Conservation (phyloP, 495 filamentous ascomycete species). For the Neurospora pannonica region DNA sequence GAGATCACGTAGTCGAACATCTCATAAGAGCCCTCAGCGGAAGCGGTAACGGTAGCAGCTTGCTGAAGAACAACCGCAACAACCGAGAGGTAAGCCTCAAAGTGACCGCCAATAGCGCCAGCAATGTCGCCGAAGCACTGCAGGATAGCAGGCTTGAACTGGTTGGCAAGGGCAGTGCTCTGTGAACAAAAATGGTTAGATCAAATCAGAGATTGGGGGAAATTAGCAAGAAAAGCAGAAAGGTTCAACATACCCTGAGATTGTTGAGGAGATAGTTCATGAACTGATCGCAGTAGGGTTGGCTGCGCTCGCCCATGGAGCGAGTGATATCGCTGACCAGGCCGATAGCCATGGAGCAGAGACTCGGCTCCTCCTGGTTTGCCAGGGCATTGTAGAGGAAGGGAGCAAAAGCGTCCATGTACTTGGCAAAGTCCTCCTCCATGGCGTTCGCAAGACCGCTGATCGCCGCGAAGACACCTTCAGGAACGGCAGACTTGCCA, state of each 20-base stretch:
- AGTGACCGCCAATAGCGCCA: slow-evolving; percentile 84
- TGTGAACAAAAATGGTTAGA: too few relatives aligned
- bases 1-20: slow-evolving; percentile 94
- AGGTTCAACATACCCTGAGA: too few relatives aligned
- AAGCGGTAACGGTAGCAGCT: slow-evolving; percentile 68
- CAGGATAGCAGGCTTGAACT: slow-evolving; percentile 95
- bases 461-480: slow-evolving; percentile 82
- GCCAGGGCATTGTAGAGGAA: slow-evolving; percentile 87
- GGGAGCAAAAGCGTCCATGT: slow-evolving; percentile 89
- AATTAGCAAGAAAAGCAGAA: too few relatives aligned
- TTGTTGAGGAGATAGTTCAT: slow-evolving; percentile 95
- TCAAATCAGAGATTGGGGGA: too few relatives aligned
- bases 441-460: slow-evolving; percentile 78
- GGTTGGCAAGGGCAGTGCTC: slow-evolving; percentile 70
- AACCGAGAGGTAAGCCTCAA: slow-evolving; percentile 83
- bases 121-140: slow-evolving; percentile 98
- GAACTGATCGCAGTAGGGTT: slow-evolving; percentile 90
- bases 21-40: slow-evolving; percentile 65
- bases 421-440: slow-evolving; percentile 86
- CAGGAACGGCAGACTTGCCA: slow-evolving; percentile 86
- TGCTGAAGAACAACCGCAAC: slow-evolving; percentile 92
- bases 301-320: slow-evolving; percentile 76
- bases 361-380: slow-evolving; percentile 87
- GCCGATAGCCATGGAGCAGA: slow-evolving; percentile 96
- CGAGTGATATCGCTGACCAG: slow-evolving; percentile 92